phyloP scores from a whole-genome alignment of 2,329 filamentous ascomycete genomes.

The Malbranchea cinnamomea region DNA sequence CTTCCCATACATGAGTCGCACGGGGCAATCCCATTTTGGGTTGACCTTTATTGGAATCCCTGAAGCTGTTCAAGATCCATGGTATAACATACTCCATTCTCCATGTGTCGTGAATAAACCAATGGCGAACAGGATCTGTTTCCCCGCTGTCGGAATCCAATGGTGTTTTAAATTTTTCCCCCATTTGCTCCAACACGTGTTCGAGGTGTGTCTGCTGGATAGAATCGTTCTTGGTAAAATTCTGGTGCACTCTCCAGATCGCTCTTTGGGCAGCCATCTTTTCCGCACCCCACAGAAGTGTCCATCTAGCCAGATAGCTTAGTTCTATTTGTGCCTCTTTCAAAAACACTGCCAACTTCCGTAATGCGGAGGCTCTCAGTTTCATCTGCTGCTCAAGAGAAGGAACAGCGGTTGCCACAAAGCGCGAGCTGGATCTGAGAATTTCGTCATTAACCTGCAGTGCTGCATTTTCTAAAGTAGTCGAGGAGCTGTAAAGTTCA shows the following conservation, averaged over 20 bases:
- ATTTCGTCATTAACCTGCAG: constrained; percentile 68
- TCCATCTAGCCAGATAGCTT: constrained; percentile 57
- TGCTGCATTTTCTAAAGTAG: constrained; percentile 64
- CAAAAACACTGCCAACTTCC: constrained; percentile 59
- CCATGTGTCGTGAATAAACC: constrained; percentile 65
- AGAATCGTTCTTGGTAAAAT: constrained; percentile 42
- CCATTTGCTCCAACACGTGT: constrained; percentile 60
- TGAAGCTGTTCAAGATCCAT: constrained; percentile 65
- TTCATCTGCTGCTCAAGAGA: constrained; percentile 71
- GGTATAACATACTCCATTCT: constrained; percentile 60
- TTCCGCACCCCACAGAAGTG: constrained; percentile 75
- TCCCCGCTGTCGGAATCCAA: constrained; percentile 51
- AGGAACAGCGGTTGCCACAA: constrained; percentile 56
- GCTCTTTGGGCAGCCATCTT: constrained; percentile 67
- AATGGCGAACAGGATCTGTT: constrained; percentile 66
- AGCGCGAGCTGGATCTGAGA: constrained; percentile 58
- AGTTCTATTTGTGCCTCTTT: constrained; percentile 47
- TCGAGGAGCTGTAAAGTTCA: constrained; percentile 49
- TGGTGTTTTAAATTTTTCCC: constrained; percentile 59
- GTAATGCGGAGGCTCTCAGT: constrained; percentile 56
- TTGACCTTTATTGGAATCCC: constrained; percentile 50
- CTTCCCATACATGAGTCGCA: constrained; percentile 44
- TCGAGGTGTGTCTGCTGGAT: constrained; percentile 54
- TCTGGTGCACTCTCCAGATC: constrained; percentile 70
- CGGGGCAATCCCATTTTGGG: constrained; percentile 36